Evolutionary conservation across 2,329 filamentous ascomycete species (phyloP).

Genomic region (Claviceps pusilla): DNA sequence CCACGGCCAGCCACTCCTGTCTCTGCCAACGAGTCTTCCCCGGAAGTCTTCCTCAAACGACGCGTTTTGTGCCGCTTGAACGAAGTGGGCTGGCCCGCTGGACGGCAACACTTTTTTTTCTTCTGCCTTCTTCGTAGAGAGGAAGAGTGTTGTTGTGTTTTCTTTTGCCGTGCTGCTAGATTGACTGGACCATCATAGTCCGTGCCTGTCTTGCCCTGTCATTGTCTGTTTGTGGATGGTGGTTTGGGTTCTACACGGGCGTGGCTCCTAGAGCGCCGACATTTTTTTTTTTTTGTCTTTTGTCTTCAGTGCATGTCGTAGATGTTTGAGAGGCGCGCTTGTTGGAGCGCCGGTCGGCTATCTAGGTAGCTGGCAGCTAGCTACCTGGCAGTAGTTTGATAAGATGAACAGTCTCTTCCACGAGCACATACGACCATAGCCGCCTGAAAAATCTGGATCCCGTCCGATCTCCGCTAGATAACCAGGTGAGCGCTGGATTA

Average conservation of each 20-base stretch:
- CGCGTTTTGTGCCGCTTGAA: constrained; percentile 22
- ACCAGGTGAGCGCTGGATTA: too few species aligned
- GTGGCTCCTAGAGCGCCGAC: constrained; percentile 37
- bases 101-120: not conserved
- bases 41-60: constrained; percentile 19
- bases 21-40: constrained; percentile 19
- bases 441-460: too few species aligned
- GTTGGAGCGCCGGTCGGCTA: too few species aligned
- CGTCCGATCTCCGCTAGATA: too few species aligned
- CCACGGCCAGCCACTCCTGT: constrained; percentile 17
- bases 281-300: constrained; percentile 11
- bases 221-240: not conserved
- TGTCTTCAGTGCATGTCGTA: too few species aligned
- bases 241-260: constrained; percentile 24
- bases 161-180: constrained; percentile 25
- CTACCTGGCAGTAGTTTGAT: too few species aligned
- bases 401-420: too few species aligned
- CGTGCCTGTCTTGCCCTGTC: constrained; percentile 23
- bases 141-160: constrained; percentile 4
- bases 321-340: too few species aligned
- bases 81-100: constrained; percentile 23
- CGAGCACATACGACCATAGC: too few species aligned
- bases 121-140: not conserved
- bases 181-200: constrained; percentile 38
- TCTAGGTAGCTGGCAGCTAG: too few species aligned